phyloP scores from a whole-genome alignment of 805 yeast genomes.

The Saccharomyces jurei region DNA sequence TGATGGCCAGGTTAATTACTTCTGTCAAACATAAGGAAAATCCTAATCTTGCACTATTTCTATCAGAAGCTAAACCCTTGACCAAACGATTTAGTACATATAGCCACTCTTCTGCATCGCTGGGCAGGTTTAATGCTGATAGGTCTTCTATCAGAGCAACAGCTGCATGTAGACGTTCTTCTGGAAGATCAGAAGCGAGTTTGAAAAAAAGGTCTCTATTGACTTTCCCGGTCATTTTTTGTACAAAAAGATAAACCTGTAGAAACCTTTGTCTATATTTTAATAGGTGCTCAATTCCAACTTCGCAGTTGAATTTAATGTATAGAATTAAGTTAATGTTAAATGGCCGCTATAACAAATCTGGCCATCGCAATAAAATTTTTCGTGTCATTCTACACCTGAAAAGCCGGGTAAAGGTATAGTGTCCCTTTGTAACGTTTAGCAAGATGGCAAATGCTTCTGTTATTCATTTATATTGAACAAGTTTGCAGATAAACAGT shows the following conservation, averaged over 20 bases:
- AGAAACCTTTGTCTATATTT: background rate
- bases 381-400: background rate
- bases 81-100: constrained; percentile 74
- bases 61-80: constrained; percentile 72
- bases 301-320: background rate
- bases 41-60: constrained; percentile 81
- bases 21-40: constrained; percentile 84
- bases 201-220: constrained; percentile 70
- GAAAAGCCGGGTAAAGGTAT: constrained; percentile 27
- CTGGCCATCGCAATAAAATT: background rate
- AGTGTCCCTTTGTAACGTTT: constrained; percentile 13
- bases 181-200: constrained; percentile 67
- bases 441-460: too few species aligned
- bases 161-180: constrained; percentile 69
- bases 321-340: background rate
- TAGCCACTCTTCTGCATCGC: constrained; percentile 55
- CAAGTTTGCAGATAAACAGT: too few species aligned
- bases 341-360: background rate
- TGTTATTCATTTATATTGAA: too few species aligned
- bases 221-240: constrained; percentile 28
- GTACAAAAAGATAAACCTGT: background rate
- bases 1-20: constrained; percentile 34
- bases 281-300: background rate
- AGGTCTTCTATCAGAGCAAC: constrained; percentile 56
- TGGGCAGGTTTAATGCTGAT: constrained; percentile 24